Evolutionary conservation across 2,329 filamentous ascomycete genomes (phyloP).

Genomic region (Claviceps cyperi): DNA sequence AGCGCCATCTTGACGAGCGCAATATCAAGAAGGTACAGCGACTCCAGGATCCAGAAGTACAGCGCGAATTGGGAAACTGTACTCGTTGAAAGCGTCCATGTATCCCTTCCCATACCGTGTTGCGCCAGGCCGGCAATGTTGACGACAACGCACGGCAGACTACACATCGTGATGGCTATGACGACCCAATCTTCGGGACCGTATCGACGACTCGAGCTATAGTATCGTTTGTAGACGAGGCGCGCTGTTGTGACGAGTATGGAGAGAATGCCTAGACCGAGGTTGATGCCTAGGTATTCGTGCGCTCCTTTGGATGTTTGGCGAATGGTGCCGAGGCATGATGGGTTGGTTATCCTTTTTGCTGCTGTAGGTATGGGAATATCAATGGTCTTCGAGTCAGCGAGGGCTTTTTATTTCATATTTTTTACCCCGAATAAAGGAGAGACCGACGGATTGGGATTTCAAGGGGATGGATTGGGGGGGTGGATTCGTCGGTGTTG

Average conservation of each 20-base stretch:
- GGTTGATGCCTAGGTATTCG: neutral
- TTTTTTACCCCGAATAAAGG: neutral
- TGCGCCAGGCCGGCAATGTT: conserved; percentile 14
- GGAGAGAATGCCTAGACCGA: conserved; percentile 13
- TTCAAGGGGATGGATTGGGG: neutral
- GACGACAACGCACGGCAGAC: conserved; percentile 15
- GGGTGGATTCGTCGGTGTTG: too few relatives aligned
- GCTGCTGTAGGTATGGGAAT: neutral
- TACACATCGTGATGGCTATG: conserved; percentile 11
- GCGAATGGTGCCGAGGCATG: neutral
- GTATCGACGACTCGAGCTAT: conserved; percentile 13
- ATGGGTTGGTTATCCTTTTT: conserved; percentile 1
- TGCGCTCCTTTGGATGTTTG: neutral
- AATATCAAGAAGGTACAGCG: conserved; percentile 28
- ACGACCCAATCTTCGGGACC: conserved; percentile 20
- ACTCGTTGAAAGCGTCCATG: conserved; percentile 27
- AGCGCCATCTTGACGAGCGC: conserved; percentile 33
- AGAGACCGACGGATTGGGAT: neutral
- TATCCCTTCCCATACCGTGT: conserved; percentile 29
- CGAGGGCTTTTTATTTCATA: neutral
- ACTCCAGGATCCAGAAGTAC: conserved; percentile 25
- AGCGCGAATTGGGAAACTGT: conserved; percentile 25
- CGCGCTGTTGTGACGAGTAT: conserved; percentile 22
- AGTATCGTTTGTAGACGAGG: conserved; percentile 16
- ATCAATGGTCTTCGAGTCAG: neutral